These are phyloP conservation scores for Aaosphaeria arxii DNA, from an alignment of 2,329 filamentous ascomycete species.

Conservation along the genomic window DNA sequence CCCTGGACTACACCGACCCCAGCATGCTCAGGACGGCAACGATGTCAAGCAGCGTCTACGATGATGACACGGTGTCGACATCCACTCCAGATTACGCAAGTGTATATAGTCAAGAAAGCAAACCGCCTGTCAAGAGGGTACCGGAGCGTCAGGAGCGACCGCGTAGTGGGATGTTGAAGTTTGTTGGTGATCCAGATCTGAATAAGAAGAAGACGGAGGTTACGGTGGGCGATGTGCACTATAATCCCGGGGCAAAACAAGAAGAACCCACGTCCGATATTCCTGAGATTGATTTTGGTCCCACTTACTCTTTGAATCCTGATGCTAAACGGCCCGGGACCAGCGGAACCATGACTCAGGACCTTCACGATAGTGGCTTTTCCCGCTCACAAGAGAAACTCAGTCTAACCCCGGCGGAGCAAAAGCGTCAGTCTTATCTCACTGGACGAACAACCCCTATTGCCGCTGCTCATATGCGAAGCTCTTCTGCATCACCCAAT, in stretches of 20 bases:
- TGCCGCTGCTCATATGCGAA: constrained; percentile 42
- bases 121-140: constrained; percentile 37
- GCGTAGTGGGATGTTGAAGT: constrained; percentile 76
- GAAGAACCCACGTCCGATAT: constrained; percentile 50
- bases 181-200: constrained; percentile 60
- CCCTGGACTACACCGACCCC: constrained; percentile 29
- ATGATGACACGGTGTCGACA: constrained; percentile 62
- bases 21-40: constrained; percentile 31
- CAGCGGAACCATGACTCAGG: constrained; percentile 50
- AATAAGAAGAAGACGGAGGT: constrained; percentile 37
- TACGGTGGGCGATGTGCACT: constrained; percentile 48
- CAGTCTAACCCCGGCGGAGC: constrained; percentile 22
- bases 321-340: constrained; percentile 54
- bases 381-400: constrained; percentile 34
- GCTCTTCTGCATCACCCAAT: constrained; percentile 27
- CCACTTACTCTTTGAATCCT: constrained; percentile 68
- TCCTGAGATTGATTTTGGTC: constrained; percentile 80
- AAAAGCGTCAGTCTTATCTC: constrained; percentile 26
- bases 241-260: constrained; percentile 20
- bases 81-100: constrained; percentile 77
- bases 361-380: constrained; percentile 20
- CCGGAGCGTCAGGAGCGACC: constrained; percentile 58
- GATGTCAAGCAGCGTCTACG: constrained; percentile 55
- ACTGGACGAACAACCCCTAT: constrained; percentile 33
- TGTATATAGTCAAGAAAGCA: constrained; percentile 43